Base-by-base conservation (phyloP, 768 basidiomycete species). In the Ramaria sp. region DNA sequence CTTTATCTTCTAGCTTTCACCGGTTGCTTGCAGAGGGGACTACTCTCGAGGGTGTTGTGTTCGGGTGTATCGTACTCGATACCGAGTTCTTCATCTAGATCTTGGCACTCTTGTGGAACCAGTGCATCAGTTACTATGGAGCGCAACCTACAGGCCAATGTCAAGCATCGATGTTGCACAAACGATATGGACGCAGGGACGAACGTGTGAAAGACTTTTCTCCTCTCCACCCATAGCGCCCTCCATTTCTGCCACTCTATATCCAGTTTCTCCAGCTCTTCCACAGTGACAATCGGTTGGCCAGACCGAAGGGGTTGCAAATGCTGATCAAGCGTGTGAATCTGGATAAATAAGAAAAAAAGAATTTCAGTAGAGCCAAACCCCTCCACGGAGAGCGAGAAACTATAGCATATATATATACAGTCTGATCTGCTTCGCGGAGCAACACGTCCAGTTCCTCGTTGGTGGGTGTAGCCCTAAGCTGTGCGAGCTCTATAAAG, bases 211-310 rank as follows among this genome's bases (percentile, higher is more conserved):
- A 90, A 95, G 2, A 85, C 69, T 64, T 87, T 92, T 63, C 76
- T 79, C 53, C 92, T 74, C 22, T 76, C 73, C 32, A 78, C 66
- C 92, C 92, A 95, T 69, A 92, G 85, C 3, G 75, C 73, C 57
- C 85, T 73, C 90, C 90, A 94, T 62, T 77, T 80, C 5, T 61
- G 68, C 85, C 90, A 93, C 30, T 92, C 86, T n/a, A 67, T 64
- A 56, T 92, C 83, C 50, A 93, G 70, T 56, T 73, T 69, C 15
- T 75, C 77, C 16, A 88, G 73, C 48, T 92, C 88, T 59, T 82
- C 80, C 7, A 79, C 70, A 16, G 86, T 86, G 28, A 92, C 76
- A 24, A 83, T 73, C 5, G 78, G 76, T 4, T 78, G 74, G 27
- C 85, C 87, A 27, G 77, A 72, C 32, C 85, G 81, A 42, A 91